phyloP scores from a whole-genome alignment of 2,329 filamentous ascomycete species.

The Metarhizium guizhouense region DNA sequence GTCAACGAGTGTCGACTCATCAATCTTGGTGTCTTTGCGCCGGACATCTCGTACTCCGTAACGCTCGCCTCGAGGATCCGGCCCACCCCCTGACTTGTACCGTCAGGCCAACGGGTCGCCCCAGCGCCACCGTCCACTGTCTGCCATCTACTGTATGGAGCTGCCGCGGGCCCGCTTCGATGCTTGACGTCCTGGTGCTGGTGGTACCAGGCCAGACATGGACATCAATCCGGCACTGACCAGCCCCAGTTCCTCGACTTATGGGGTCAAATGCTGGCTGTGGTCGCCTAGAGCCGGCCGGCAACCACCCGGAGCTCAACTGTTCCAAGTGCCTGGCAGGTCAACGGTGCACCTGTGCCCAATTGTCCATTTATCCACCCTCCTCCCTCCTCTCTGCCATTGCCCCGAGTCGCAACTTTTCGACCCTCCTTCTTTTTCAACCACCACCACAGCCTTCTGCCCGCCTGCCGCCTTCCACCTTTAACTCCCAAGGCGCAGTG shows the following conservation, averaged over 20 bases:
- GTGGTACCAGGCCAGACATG: too few species aligned
- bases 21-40: too few species aligned
- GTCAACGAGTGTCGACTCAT: too few species aligned
- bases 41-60: too few species aligned
- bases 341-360: neutral
- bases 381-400: neutral
- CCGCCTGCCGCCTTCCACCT: neutral
- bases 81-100: too few species aligned
- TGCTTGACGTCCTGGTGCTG: too few species aligned
- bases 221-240: too few species aligned
- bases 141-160: neutral
- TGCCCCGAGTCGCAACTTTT: neutral
- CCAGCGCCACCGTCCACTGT: neutral
- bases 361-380: neutral
- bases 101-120: neutral
- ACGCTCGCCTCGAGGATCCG: too few species aligned
- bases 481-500: too few species aligned
- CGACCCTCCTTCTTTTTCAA: neutral
- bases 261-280: too few species aligned
- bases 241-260: too few species aligned
- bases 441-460: neutral
- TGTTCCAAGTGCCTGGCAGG: neutral
- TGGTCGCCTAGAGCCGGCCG: neutral
- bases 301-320: neutral
- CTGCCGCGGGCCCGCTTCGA: neutral